Percentiles rank a stretch among this genome's conserved stretches.
These are phyloP conservation scores for Limonomyces culmigenus DNA, from an alignment of 1,284 basidiomycete species.

Conservation along the genomic window DNA sequence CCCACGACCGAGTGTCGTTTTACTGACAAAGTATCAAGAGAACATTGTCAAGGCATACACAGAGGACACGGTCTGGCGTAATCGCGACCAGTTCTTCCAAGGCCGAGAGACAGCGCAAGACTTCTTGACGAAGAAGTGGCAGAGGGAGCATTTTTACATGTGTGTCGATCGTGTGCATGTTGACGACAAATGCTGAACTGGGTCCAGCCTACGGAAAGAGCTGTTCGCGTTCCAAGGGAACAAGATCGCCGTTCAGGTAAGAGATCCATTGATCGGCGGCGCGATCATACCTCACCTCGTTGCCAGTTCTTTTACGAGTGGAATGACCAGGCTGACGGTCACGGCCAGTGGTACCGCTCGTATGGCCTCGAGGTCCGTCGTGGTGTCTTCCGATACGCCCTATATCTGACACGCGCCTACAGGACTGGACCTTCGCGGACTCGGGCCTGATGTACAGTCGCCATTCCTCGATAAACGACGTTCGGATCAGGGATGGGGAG, in stretches of 20 bases:
- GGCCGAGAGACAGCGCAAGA: slow-evolving; percentile 29
- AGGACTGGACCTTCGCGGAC: slow-evolving; percentile 43
- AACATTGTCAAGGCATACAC: slow-evolving; percentile 32
- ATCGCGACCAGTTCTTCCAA: slow-evolving; percentile 32
- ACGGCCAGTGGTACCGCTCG: slow-evolving; percentile 32
- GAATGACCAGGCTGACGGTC: slow-evolving; percentile 19
- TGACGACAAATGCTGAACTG: no score
- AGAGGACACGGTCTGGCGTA: slow-evolving; percentile 38
- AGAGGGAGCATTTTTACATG: slow-evolving; percentile 25
- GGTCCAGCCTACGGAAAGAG: slow-evolving; percentile 37
- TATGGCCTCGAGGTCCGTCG: slow-evolving; percentile 30
- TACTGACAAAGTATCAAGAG: no score
- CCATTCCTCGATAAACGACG: slow-evolving; percentile 42
- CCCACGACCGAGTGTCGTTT: no score
- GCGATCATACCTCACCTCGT: background rate
- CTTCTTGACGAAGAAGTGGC: slow-evolving; percentile 40
- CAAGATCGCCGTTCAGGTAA: slow-evolving; percentile 36
- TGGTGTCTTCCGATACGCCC: no score
- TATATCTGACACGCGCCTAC: slow-evolving; percentile 1
- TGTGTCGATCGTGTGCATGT: no score
- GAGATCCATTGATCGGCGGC: slow-evolving; percentile 4
- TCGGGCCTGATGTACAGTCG: slow-evolving; percentile 38
- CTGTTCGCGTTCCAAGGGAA: slow-evolving; percentile 39
- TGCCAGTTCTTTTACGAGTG: slow-evolving; percentile 47
- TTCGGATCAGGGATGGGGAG: slow-evolving; percentile 28